Base-by-base conservation (phyloP, 495 filamentous ascomycete genomes). In the Acidiella bohemica region DNA sequence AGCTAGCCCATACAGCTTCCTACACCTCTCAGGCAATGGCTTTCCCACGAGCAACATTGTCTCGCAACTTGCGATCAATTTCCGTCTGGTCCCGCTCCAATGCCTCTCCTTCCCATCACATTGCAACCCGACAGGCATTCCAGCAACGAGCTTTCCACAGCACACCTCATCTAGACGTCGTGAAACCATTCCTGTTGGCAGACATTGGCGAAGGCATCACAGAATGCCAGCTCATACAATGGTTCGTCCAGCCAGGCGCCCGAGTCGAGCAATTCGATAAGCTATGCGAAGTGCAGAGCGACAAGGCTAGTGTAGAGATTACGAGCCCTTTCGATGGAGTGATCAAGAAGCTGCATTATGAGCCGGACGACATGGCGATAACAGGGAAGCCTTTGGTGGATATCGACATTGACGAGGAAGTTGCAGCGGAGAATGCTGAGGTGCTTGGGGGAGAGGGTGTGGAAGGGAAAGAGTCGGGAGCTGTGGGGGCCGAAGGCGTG, bases 131-230 rank as follows among this genome's bases (percentile, higher is more conserved):
- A n/a, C n/a, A n/a, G n/a, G n/a, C n/a, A n/a, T n/a, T 37, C 18
- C 28, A 11, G 4, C 12, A 18, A 23, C 44, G 44, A 11, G n/a
- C 21, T 1, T 86, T 95, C 53, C 78, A 84, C 50, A 63, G 66
- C 12, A 68, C 76, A 20, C 53, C 68, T 34, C 61, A 61, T 42
- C 55, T 75, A 16, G 67, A 67, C 44, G 73, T 68, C 2, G 70
- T 93, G 17, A 85, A 83, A 59, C 87, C 92, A 13, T 93, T 94
- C 53, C 59, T 93, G 27, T 65, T 99, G 26, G 88, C 90, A 49
- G 92, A 99, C 63, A 93, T 95, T 54, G 92, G 92, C 16, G 92
- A 99, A 71, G 92, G 90, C 34, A 97, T 96, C 54, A 84, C 85
- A 49, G 90, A 97, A 63, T 92, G 90, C 59, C 88, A 96, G 59